These are phyloP conservation scores for Wickerhamomyces ciferrii DNA, from an alignment of 805 yeast genomes.

Conservation along the genomic window DNA sequence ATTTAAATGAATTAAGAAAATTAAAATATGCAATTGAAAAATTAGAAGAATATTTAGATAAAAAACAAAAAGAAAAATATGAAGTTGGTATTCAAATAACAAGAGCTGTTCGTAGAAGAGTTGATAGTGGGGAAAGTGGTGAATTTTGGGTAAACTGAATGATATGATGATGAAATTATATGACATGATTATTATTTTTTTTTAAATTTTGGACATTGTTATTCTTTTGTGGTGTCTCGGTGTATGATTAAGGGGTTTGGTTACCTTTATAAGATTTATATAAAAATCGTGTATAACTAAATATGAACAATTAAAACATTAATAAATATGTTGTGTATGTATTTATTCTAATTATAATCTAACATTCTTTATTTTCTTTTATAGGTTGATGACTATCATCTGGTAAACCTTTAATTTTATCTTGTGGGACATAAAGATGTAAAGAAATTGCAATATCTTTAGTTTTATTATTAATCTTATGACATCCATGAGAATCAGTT, in stretches of 20 bases:
- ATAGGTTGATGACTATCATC: neutral
- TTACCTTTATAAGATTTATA: too few relatives aligned
- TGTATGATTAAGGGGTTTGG: too few relatives aligned
- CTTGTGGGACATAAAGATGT: constrained; percentile 40
- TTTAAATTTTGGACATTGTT: too few relatives aligned
- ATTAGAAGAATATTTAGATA: constrained; percentile 33
- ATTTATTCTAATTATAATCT: too few relatives aligned
- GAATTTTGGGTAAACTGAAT: constrained; percentile 29
- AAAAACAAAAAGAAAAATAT: constrained; percentile 36
- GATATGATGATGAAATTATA: too few relatives aligned
- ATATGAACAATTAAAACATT: too few relatives aligned
- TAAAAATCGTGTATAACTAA: too few relatives aligned
- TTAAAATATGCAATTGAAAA: constrained; percentile 29
- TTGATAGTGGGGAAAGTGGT: constrained; percentile 35
- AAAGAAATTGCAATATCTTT: constrained; percentile 32
- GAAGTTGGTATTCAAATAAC: constrained; percentile 35
- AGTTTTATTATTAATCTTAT: constrained; percentile 33
- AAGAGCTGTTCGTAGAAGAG: constrained; percentile 33
- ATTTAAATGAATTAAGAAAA: constrained; percentile 29
- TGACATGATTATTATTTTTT: too few relatives aligned
- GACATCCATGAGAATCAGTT: constrained; percentile 40
- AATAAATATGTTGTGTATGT: too few relatives aligned
- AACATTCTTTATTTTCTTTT: neutral
- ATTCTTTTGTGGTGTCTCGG: too few relatives aligned
- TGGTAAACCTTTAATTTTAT: neutral